Percentiles rank a stretch among this genome's conserved stretches.
These are phyloP conservation scores for Sugiyamaella sp. DNA, from an alignment of 1,139 yeast genomes.

Conservation along the genomic window DNA sequence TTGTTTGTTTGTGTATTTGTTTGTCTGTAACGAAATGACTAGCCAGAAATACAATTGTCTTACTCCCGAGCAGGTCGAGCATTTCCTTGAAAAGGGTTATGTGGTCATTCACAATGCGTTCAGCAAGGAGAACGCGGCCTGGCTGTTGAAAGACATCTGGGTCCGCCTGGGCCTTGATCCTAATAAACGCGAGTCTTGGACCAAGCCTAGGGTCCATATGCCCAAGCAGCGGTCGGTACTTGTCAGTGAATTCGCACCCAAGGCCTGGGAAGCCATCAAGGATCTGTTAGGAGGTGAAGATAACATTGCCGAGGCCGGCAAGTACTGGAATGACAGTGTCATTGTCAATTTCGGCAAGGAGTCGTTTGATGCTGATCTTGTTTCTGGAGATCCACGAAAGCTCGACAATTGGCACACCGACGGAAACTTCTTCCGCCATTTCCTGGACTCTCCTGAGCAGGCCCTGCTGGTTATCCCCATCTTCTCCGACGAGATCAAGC, in stretches of 20 bases:
- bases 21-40: neutral
- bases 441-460: constrained; percentile 26
- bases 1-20: neutral
- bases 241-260: constrained; percentile 22
- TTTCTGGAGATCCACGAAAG: constrained; percentile 20
- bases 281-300: constrained; percentile 24
- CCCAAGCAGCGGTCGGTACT: constrained; percentile 22
- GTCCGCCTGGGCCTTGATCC: constrained; percentile 22
- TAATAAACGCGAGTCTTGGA: constrained; percentile 20
- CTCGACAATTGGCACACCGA: constrained; percentile 26
- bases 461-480: constrained; percentile 25
- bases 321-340: constrained; percentile 23
- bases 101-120: constrained; percentile 18
- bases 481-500: constrained; percentile 23
- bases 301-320: constrained; percentile 18
- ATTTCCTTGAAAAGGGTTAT: constrained; percentile 21
- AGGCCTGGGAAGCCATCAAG: constrained; percentile 25
- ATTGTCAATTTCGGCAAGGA: constrained; percentile 24
- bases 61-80: constrained; percentile 18
- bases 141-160: constrained; percentile 23
- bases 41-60: constrained; percentile 11
- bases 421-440: constrained; percentile 24
- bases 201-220: constrained; percentile 13
- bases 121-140: constrained; percentile 18
- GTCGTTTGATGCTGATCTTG: constrained; percentile 15